Evolutionary conservation across 1,139 yeast genomes (phyloP).

Genomic region (Lodderomyces theae): DNA sequence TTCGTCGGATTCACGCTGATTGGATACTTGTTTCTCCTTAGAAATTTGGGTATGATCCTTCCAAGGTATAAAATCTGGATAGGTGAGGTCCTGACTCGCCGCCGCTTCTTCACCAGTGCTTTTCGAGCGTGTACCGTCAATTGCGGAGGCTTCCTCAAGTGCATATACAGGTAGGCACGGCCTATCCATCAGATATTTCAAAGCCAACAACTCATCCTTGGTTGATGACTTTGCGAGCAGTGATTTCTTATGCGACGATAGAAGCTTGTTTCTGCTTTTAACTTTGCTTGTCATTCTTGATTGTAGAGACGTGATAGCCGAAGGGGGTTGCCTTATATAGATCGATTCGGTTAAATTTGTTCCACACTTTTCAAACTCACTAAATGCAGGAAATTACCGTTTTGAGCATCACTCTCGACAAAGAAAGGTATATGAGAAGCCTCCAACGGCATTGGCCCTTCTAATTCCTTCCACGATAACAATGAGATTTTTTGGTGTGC

Average conservation of each 20-base stretch:
- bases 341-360: background rate
- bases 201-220: constrained; percentile 35
- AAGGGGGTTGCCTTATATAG: too few relatives aligned
- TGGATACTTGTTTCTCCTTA: constrained; percentile 16
- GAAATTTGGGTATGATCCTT: constrained; percentile 55
- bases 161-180: constrained; percentile 40
- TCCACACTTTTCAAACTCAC: background rate
- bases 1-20: constrained; percentile 15
- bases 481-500: too few relatives aligned
- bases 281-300: constrained; percentile 29
- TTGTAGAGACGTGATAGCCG: background rate
- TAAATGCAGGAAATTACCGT: too few relatives aligned
- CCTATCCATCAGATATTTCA: constrained; percentile 37
- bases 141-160: constrained; percentile 21
- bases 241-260: constrained; percentile 29
- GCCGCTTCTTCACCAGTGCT: background rate
- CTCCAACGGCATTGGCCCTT: too few relatives aligned
- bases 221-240: constrained; percentile 22
- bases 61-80: constrained; percentile 86
- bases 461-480: too few relatives aligned
- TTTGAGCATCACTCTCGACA: too few relatives aligned
- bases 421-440: too few relatives aligned
- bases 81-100: constrained; percentile 23
- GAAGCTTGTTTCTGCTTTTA: constrained; percentile 34
- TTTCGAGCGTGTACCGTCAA: background rate